Evolutionary conservation across 192 early-diverging fungal genomes (phyloP).

Genomic region (Coemansia sp.): DNA sequence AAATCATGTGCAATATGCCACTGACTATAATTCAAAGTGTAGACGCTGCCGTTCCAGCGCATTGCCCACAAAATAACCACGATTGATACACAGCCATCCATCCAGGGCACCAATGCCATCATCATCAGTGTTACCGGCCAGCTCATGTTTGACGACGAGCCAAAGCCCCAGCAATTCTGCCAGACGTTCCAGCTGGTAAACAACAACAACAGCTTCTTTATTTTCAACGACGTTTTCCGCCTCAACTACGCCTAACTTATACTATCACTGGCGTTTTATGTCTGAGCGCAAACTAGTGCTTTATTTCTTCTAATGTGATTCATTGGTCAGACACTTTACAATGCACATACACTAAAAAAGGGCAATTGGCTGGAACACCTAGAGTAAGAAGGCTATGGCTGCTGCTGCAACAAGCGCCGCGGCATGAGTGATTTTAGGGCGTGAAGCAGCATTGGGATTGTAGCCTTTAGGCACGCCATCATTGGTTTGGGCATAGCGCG

Average conservation of each 20-base stretch:
- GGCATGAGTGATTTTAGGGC: slow-evolving; percentile 11
- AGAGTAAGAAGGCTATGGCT: background rate
- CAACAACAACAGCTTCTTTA: slow-evolving; percentile 65
- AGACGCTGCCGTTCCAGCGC: slow-evolving; percentile 69
- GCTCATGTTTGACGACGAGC: slow-evolving; percentile 82
- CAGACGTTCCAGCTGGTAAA: slow-evolving; percentile 87
- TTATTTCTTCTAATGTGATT: too few relatives aligned
- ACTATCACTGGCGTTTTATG: too few relatives aligned
- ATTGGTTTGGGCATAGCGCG: slow-evolving; percentile 51
- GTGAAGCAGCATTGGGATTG: slow-evolving; percentile 46
- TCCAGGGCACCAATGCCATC: slow-evolving; percentile 59
- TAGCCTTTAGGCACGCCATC: slow-evolving; percentile 51
- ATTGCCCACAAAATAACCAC: slow-evolving; percentile 74
- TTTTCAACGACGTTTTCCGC: slow-evolving; percentile 87
- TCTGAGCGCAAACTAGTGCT: too few relatives aligned
- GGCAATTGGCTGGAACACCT: too few relatives aligned
- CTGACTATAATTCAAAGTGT: slow-evolving; percentile 8
- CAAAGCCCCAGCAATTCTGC: slow-evolving; percentile 74
- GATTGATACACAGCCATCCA: slow-evolving; percentile 76
- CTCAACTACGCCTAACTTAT: slow-evolving; percentile 61
- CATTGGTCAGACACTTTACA: too few relatives aligned
- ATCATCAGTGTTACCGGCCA: slow-evolving; percentile 86
- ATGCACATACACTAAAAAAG: too few relatives aligned
- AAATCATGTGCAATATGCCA: background rate
- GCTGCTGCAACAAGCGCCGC: background rate